Base-by-base conservation (phyloP, 2,329 filamentous ascomycete species). In the Cladosporium oxysporum region DNA sequence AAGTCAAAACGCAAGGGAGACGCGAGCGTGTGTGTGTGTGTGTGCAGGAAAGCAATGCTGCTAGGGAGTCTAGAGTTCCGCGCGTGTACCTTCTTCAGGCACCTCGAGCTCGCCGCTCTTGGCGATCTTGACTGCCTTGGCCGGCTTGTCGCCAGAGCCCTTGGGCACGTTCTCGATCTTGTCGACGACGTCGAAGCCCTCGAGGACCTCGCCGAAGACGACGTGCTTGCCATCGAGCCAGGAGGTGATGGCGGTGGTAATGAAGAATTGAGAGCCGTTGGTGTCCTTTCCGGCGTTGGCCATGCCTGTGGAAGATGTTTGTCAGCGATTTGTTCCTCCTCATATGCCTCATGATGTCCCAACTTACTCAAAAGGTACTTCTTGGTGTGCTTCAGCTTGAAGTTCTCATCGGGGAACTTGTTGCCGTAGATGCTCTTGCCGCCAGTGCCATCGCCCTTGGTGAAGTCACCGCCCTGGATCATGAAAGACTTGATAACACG, bases 381-480 rank as follows among this genome's bases (percentile, higher is more conserved):
- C 87, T 92, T 93, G 84, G 85, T 87, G 88, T 96, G 92, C 80
- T 93, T 93, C 77, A 94, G 86, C 89, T 95, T 94, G 87, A 96
- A 95, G 90, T 94, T 95, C 88, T 96, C 91, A 75, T 96, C 91
- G 71, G 87, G 81, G 83, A 95, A 95, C 82, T 91, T 91, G 73
- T 87, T 84, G 75, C 91, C 91, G 79, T 94, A 95, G 83, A 95
- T 94, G 71, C 90, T 92, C 86, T 93, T 93, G 80, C 91, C 91
- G 78, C 91, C 91, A 69, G 91, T 93, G 75, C 91, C 87, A 75
- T 95, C 91, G 66, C 88, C 88, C 72, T 87, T 90, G 79, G 91
- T 94, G 81, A 95, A 94, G 83, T 95, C 91, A 79, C 91, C 91
- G 73, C 91, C 91, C 84, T 94, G 91, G 79, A 95, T 93, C 92